These are phyloP conservation scores for Xylariaceae sp. DNA, from an alignment of 2,329 filamentous ascomycete species.

Conservation along the genomic window DNA sequence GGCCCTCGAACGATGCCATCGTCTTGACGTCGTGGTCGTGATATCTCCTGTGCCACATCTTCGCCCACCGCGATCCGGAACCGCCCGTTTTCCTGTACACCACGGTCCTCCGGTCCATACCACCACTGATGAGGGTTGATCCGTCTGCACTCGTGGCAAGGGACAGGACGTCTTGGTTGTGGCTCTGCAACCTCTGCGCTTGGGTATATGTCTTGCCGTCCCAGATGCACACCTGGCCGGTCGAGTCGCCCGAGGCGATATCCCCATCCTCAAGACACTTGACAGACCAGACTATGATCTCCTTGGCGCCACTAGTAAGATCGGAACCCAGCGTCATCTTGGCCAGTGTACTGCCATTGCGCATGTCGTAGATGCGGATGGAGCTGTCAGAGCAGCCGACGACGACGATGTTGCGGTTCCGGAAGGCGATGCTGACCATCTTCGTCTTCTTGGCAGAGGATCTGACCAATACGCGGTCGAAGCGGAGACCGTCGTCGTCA, in stretches of 20 bases:
- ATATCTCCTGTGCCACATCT: slow-evolving; percentile 77
- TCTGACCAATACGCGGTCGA: slow-evolving; percentile 66
- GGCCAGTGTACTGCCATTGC: slow-evolving; percentile 66
- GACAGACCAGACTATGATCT: slow-evolving; percentile 88
- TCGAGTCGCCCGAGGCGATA: slow-evolving; percentile 91
- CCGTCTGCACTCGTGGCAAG: slow-evolving; percentile 78
- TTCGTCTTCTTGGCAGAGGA: slow-evolving; percentile 77
- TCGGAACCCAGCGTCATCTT: slow-evolving; percentile 83
- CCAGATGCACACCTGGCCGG: slow-evolving; percentile 89
- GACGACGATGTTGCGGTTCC: slow-evolving; percentile 72
- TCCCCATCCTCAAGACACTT: slow-evolving; percentile 81
- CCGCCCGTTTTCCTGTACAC: slow-evolving; percentile 64
- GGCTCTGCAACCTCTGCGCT: slow-evolving; percentile 74
- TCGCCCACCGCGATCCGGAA: slow-evolving; percentile 65
- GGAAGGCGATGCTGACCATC: slow-evolving; percentile 86
- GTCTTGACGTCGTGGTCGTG: slow-evolving; percentile 94
- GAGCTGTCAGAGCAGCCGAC: slow-evolving; percentile 94
- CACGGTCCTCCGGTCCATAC: slow-evolving; percentile 83
- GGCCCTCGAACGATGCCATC: slow-evolving; percentile 82
- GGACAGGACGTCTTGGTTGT: slow-evolving; percentile 85
- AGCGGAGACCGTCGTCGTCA: slow-evolving; percentile 73
- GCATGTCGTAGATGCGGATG: slow-evolving; percentile 81
- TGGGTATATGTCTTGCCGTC: slow-evolving; percentile 88
- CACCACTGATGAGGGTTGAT: slow-evolving; percentile 75
- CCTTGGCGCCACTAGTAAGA: slow-evolving; percentile 66